A percentile compares a stretch with the other conserved stretches of the same genome.
phyloP scores from a whole-genome alignment of 345 rosid species.

The Chamaenerion angustifolium region DNA sequence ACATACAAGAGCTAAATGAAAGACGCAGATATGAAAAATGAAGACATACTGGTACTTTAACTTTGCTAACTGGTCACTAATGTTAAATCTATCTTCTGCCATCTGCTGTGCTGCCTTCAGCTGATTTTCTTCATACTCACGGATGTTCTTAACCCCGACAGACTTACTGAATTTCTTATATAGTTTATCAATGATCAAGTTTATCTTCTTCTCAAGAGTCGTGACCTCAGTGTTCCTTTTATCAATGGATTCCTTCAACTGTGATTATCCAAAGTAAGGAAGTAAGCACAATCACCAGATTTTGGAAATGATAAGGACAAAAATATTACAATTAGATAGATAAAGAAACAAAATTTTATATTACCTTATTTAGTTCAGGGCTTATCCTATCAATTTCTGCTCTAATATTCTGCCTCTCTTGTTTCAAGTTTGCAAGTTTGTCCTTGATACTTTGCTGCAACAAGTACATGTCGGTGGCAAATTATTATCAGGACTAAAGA shows the following conservation, averaged over 20 bases:
- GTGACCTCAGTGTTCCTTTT: slow-evolving; percentile 42
- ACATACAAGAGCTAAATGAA: background rate
- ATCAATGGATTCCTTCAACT: slow-evolving; percentile 45
- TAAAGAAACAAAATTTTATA: background rate
- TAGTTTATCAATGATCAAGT: slow-evolving; percentile 60
- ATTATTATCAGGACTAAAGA: too few species aligned
- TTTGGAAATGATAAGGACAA: background rate
- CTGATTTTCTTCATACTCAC: slow-evolving; percentile 93
- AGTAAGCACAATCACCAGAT: background rate
- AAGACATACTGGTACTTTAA: slow-evolving; percentile 87
- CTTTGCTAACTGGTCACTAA: slow-evolving; percentile 89
- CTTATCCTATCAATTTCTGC: slow-evolving; percentile 47
- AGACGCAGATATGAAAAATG: background rate
- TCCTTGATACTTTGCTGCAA: slow-evolving; percentile 76
- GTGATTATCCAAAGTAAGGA: slow-evolving; percentile 8
- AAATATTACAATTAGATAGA: slow-evolving; percentile 2
- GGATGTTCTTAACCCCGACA: slow-evolving; percentile 88
- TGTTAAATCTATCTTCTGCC: slow-evolving; percentile 84
- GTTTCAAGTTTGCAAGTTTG: slow-evolving; percentile 58
- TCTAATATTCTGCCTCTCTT: slow-evolving; percentile 54
- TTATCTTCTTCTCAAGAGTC: slow-evolving; percentile 66
- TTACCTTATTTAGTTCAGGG: slow-evolving; percentile 70
- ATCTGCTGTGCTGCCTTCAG: slow-evolving; percentile 72
- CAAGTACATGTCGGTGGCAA: too few species aligned
- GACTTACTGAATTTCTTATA: slow-evolving; percentile 60